Base-by-base conservation (phyloP, 805 yeast genomes). In the Martiniozyma abietophila region DNA sequence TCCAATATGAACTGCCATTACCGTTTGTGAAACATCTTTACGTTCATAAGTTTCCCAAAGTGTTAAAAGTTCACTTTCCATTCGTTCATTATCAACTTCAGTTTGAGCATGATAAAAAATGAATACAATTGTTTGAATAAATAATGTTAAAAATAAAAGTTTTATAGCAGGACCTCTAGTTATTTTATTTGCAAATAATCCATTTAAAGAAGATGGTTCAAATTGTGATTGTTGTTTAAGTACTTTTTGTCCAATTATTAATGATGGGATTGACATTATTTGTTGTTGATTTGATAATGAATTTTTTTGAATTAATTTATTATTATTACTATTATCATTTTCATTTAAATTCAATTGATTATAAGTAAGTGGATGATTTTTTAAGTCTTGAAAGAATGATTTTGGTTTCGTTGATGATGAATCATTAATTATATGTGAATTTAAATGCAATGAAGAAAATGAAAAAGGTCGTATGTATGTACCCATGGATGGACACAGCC, bases 1-100 rank as follows among this genome's bases (percentile, higher is more conserved):
- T 2, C 44, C 50, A 14, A 47, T 46, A 27, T 47, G 50, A 7
- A 47, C 36, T 6, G 49, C 49, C 50, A 47, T 47, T 1, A 45
- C 38, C 0, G 49, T 38, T 18, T 44, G 48, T 8, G 50, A 43
- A 6, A 45, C 44, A 25, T 47, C 48, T 20, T 36, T 40, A 18
- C 42, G 45, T 12, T 45, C 44, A n/a, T 42, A 35, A n/a, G 21
- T 23, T 10, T 34, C 39, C 38, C 42, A 36, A 3, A 35, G 14
- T 8, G 35, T 25, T 9, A 34, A 8, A n/a, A 41, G 18, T 24
- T 45, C 36, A 15, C 26, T 27, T 24, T 43, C 35, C 2, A 35
- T 9, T 34, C 34, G 10, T 30, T 21, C 24, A 36, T 9, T 17
- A 36, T 14, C 4, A 29, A 27, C 9, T 18, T 24, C 2, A 15